These are phyloP conservation scores for Pseudonectria buxi DNA, from an alignment of 2,329 filamentous ascomycete genomes.

Conservation along the genomic window DNA sequence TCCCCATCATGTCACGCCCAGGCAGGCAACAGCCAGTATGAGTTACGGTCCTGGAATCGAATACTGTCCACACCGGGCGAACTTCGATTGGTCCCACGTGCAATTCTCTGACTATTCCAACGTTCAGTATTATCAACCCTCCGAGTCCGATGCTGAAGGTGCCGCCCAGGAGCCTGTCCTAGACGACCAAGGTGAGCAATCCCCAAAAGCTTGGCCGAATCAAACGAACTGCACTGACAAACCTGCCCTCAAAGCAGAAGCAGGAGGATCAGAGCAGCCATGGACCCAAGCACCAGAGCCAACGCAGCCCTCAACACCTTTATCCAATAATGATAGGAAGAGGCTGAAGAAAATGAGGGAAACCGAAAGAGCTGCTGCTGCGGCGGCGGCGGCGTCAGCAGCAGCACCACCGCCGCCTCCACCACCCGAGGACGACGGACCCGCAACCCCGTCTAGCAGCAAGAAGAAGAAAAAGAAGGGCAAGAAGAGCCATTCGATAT, in stretches of 20 bases:
- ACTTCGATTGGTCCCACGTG: conserved; percentile 32
- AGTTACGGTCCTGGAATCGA: conserved; percentile 30
- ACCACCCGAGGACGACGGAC: conserved; percentile 5
- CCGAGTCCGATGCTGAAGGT: conserved; percentile 35
- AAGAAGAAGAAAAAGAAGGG: conserved; percentile 18
- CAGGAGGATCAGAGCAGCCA: conserved; percentile 15
- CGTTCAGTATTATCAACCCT: conserved; percentile 33
- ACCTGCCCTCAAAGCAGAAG: conserved; percentile 2
- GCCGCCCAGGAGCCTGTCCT: conserved; percentile 5
- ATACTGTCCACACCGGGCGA: conserved; percentile 33
- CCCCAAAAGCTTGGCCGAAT: background rate
- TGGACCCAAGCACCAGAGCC: conserved; percentile 3
- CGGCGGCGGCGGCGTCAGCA: conserved; percentile 7
- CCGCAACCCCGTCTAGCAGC: conserved; percentile 7
- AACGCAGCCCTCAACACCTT: background rate
- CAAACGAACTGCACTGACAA: conserved; percentile 13
- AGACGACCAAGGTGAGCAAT: conserved; percentile 9
- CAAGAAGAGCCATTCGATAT: conserved; percentile 15
- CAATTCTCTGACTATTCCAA: conserved; percentile 38
- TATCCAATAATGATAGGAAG: conserved; percentile 16
- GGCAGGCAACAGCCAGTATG: conserved; percentile 35
- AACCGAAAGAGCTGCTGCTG: no score
- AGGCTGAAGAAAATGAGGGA: conserved; percentile 9
- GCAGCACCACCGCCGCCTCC: conserved; percentile 7
- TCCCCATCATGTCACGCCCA: conserved; percentile 21